These are phyloP conservation scores for Diophrys appendiculata DNA, from an alignment of 73 alveolate species.

Conservation along the genomic window DNA sequence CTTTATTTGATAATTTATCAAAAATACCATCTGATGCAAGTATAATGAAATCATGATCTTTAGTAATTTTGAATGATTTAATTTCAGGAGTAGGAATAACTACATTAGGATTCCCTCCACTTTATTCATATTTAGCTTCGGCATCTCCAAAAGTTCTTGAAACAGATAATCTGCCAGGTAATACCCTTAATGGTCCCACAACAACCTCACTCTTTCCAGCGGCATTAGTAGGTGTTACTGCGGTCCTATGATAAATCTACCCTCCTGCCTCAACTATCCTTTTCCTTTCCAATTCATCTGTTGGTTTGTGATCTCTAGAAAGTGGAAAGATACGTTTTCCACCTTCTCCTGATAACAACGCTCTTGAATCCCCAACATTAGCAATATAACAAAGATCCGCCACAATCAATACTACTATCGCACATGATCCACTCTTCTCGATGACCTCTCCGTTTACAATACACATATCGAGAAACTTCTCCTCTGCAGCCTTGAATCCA, in stretches of 20 bases:
- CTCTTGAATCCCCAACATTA: slow-evolving; percentile 82
- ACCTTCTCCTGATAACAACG: slow-evolving; percentile 59
- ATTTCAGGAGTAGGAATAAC: slow-evolving; percentile 72
- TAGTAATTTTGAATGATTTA: slow-evolving; percentile 60
- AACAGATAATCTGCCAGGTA: slow-evolving; percentile 92
- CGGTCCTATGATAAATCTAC: slow-evolving; percentile 73
- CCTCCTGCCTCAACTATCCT: slow-evolving; percentile 93
- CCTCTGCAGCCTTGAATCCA: slow-evolving; percentile 88
- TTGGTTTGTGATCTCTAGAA: slow-evolving; percentile 85
- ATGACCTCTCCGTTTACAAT: slow-evolving; percentile 49
- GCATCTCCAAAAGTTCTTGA: slow-evolving; percentile 92
- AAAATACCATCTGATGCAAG: slow-evolving; percentile 90
- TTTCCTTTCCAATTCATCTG: slow-evolving; percentile 73
- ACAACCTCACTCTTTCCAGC: slow-evolving; percentile 40
- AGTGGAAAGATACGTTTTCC: slow-evolving; percentile 68
- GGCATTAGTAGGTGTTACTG: slow-evolving; percentile 11
- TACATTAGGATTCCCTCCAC: slow-evolving; percentile 95
- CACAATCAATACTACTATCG: slow-evolving; percentile 73
- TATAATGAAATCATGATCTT: slow-evolving; percentile 76
- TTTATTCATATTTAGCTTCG: slow-evolving; percentile 84
- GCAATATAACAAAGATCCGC: slow-evolving; percentile 72
- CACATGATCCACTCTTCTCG: slow-evolving; percentile 87
- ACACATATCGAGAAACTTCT: slow-evolving; percentile 64
- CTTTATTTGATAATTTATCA: slow-evolving; percentile 76
- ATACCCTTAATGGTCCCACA: slow-evolving; percentile 81